Conservation (phyloP, 1,284 basidiomycete genomes). For the Malassezia sympodialis region DNA sequence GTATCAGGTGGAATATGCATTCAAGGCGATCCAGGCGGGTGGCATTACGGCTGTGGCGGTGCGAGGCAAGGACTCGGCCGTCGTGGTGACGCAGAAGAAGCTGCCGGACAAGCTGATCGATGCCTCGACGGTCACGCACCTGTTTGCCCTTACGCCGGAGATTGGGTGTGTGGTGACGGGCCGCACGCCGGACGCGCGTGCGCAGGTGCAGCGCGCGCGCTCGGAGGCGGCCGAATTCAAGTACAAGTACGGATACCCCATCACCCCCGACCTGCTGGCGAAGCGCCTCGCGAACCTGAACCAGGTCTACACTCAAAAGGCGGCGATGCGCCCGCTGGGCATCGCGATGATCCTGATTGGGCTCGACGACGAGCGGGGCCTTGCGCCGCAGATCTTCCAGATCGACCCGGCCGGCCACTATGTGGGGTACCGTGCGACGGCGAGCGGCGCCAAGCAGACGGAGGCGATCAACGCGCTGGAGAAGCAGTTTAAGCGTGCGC, state of each 20-base stretch:
- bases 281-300: conserved; percentile 95
- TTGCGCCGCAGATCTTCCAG: conserved; percentile 79
- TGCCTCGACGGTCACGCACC: conserved; percentile 82
- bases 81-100: conserved; percentile 96
- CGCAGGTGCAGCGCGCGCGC: conserved; percentile 79
- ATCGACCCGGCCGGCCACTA: conserved; percentile 98
- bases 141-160: conserved; percentile 88
- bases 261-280: conserved; percentile 86
- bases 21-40: conserved; percentile 95
- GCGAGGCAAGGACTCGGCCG: conserved; percentile 82
- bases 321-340: conserved; percentile 91
- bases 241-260: conserved; percentile 92
- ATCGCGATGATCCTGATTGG: conserved; percentile 96
- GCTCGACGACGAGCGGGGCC: conserved; percentile 65
- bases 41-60: conserved; percentile 89
- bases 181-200: conserved; percentile 80
- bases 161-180: conserved; percentile 98
- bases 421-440: conserved; percentile 92
- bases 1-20: conserved; percentile 63
- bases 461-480: conserved; percentile 93
- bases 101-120: conserved; percentile 97
- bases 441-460: conserved; percentile 93
- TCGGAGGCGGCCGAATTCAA: conserved; percentile 86
- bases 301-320: conserved; percentile 95
- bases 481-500: conserved; percentile 77